These are phyloP conservation scores for Fistulinella prunicolor DNA, from an alignment of 768 basidiomycete genomes.

Conservation along the genomic window DNA sequence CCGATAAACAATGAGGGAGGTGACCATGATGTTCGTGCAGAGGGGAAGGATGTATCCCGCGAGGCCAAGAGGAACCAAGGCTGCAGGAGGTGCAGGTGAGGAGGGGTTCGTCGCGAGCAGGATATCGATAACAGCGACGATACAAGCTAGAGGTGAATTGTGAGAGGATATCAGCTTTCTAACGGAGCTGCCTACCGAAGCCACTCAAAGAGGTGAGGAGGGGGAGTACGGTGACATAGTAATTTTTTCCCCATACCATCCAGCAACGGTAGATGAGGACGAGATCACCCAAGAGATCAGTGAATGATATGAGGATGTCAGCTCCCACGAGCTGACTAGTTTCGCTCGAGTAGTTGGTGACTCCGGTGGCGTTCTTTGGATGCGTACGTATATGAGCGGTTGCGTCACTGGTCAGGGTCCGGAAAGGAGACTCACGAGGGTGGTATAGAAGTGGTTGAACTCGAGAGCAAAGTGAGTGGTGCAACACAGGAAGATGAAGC, in stretches of 20 bases:
- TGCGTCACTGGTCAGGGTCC: not conserved
- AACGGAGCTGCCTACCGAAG: conserved; percentile 29
- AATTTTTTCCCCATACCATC: conserved; percentile 37
- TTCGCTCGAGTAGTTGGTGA: conserved; percentile 30
- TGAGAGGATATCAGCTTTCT: not conserved
- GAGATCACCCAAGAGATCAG: conserved; percentile 36
- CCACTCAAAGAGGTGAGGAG: conserved; percentile 32
- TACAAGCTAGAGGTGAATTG: conserved; percentile 24
- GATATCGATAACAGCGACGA: conserved; percentile 27
- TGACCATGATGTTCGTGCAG: conserved; percentile 41
- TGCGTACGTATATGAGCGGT: not conserved
- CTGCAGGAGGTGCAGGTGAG: conserved; percentile 34
- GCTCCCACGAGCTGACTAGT: conserved; percentile 31
- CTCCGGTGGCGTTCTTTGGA: conserved; percentile 25
- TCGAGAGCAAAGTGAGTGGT: conserved; percentile 35
- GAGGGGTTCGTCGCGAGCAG: conserved; percentile 27
- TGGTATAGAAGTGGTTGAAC: conserved; percentile 34
- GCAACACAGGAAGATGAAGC: conserved; percentile 32
- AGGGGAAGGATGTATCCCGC: conserved; percentile 39
- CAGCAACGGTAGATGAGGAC: conserved; percentile 43
- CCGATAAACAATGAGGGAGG: conserved; percentile 38
- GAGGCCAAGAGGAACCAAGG: conserved; percentile 34
- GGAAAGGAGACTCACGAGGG: conserved; percentile 27
- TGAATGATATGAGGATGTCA: conserved; percentile 36
- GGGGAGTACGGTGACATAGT: conserved; percentile 34